Evolutionary conservation across 1,284 basidiomycete genomes (phyloP).

Genomic region (Naganishia sp.): DNA sequence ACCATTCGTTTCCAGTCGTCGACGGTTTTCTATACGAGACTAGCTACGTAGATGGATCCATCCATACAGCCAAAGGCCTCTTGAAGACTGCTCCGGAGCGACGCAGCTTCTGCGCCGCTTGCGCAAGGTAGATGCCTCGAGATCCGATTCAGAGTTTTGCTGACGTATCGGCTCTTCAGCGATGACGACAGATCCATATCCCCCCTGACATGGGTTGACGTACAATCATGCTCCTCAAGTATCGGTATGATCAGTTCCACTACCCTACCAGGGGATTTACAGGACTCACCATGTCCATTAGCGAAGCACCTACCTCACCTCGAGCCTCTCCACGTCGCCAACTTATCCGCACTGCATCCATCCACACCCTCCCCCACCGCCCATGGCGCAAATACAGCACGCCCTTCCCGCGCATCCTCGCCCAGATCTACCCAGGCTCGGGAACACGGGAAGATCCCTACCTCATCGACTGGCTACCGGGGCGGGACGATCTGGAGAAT

Average conservation of each 20-base stretch:
- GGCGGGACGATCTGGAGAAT: conserved; percentile 41
- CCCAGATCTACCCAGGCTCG: conserved; percentile 48
- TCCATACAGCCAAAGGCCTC: too few species aligned
- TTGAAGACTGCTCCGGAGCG: too few species aligned
- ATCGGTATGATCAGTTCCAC: too few species aligned
- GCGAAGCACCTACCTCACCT: neutral
- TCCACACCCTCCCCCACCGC: conserved; percentile 40
- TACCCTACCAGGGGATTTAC: too few species aligned
- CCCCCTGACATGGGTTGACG: neutral
- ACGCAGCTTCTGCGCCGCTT: too few species aligned
- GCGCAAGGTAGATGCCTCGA: neutral
- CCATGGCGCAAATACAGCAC: conserved; percentile 49
- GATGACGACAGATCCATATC: neutral
- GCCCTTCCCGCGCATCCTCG: conserved; percentile 50
- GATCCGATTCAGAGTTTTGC: neutral
- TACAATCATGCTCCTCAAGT: too few species aligned
- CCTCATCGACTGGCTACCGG: conserved; percentile 50
- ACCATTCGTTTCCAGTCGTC: too few species aligned
- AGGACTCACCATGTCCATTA: too few species aligned
- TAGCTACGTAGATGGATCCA: too few species aligned
- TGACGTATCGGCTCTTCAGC: neutral
- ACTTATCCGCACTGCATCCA: neutral
- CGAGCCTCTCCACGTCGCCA: neutral
- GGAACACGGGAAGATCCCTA: conserved; percentile 53
- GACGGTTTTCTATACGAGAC: too few species aligned